Evolutionary conservation across 2,329 filamentous ascomycete genomes (phyloP).

Genomic region (Aspergillus fijiensis): DNA sequence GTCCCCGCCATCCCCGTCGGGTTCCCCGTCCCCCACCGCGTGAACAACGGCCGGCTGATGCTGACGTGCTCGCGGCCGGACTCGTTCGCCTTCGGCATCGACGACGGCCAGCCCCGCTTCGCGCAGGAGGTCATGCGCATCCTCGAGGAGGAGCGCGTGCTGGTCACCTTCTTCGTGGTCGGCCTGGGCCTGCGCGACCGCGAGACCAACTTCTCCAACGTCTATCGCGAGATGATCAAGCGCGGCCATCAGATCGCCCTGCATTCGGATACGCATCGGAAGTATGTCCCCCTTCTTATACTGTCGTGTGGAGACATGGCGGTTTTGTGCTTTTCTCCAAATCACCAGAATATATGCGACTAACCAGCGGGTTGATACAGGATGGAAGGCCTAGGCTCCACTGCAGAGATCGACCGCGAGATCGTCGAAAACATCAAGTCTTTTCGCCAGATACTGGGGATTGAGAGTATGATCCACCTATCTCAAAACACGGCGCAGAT

Average conservation of each 20-base stretch:
- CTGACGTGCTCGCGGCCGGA: slow-evolving; percentile 67
- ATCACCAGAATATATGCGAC: neutral
- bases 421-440: slow-evolving; percentile 36
- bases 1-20: slow-evolving; percentile 54
- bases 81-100: slow-evolving; percentile 70
- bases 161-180: slow-evolving; percentile 71
- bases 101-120: slow-evolving; percentile 62
- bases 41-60: slow-evolving; percentile 60
- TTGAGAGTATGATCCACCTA: slow-evolving; percentile 32
- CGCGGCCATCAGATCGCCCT: slow-evolving; percentile 68
- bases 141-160: slow-evolving; percentile 60
- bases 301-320: no score
- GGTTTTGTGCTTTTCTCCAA: no score
- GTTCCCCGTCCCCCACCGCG: slow-evolving; percentile 58
- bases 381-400: slow-evolving; percentile 36
- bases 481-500: neutral
- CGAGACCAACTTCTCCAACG: slow-evolving; percentile 60
- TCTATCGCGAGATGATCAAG: slow-evolving; percentile 63
- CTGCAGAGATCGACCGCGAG: slow-evolving; percentile 38
- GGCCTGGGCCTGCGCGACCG: slow-evolving; percentile 61
- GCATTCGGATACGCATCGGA: slow-evolving; percentile 69
- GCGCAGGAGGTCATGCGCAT: slow-evolving; percentile 63
- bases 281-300: slow-evolving; percentile 32
- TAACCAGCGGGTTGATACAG: slow-evolving; percentile 18
- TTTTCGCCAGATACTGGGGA: slow-evolving; percentile 31